Base-by-base conservation (phyloP, 164 flowering plant species). In the Litsea cubeba region DNA sequence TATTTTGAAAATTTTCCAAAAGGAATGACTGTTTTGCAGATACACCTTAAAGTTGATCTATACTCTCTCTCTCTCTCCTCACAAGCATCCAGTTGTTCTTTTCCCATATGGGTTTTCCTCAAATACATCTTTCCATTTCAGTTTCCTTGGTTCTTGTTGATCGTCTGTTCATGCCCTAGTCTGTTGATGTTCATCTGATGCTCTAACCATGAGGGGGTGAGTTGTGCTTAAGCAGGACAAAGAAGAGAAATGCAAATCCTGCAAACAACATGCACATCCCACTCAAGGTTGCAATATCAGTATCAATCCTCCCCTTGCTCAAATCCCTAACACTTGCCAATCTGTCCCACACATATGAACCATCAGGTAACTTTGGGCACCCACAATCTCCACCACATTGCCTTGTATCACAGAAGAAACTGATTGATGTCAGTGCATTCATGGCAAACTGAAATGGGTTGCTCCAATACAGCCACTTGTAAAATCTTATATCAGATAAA, bases 311-410 rank as follows among this genome's bases (percentile, higher is more conserved):
- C 32, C 57, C 69, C 17, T 77, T 49, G 69, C 60, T 80, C 72
- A 76, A 60, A 63, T 57, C 50, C 58, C 81, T 80, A 15, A 25
- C n/a, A 49, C 68, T 49, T 30, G 72, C 79, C 76, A 83, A 62
- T 71, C 72, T 76, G 49, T 83, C 83, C 83, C 85, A 83, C 49
- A 76, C 80, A 69, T 75, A 80, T 24, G 81, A 76, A 68, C 83
- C 81, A 72, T 78, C 85, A 30, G 74, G 78, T 54, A 83, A 58
- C 50, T 28, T 28, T 50, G 79, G 79, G 79, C 85, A 82, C 25
- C 23, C 68, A 77, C 81, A 82, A 23, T 76, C 71, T 30, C 77
- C 67, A n/a, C 65, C 62, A 50, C 81, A 82, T 35, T 62, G 23
- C 68, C 72, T 26, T 60, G 74, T 78, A 51, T 83, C 72, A 28